Conservation (phyloP, 176 grass and related monocot genomes). For the Triticum dicoccoides region DNA sequence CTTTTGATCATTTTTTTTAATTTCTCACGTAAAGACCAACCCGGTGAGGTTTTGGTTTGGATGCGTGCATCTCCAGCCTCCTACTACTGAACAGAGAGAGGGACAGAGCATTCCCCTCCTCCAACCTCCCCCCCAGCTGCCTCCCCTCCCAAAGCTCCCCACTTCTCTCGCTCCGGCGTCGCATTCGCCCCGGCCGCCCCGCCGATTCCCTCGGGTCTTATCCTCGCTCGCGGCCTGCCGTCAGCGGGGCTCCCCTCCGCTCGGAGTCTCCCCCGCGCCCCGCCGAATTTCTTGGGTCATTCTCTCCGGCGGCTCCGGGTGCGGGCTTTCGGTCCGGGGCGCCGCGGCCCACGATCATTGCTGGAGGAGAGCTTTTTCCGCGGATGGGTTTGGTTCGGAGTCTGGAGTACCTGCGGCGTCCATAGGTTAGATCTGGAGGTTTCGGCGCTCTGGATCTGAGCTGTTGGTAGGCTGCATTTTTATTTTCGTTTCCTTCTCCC, state of each 20-base stretch:
- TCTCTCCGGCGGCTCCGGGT: background rate
- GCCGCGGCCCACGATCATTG: background rate
- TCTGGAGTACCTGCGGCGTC: background rate
- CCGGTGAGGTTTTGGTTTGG: too few species aligned
- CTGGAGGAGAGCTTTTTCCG: background rate
- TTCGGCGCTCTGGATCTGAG: conserved; percentile 34
- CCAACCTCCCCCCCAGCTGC: background rate
- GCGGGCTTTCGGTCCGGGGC: background rate
- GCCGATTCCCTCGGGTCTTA: background rate
- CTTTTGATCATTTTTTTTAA: too few species aligned
- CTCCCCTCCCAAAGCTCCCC: background rate
- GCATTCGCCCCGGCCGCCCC: background rate
- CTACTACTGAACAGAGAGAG: background rate
- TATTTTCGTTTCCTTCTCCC: background rate
- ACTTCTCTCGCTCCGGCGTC: background rate
- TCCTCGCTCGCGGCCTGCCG: background rate
- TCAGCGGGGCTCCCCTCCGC: background rate
- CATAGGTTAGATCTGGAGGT: conserved; percentile 52
- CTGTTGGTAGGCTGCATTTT: conserved; percentile 17
- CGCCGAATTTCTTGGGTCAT: background rate
- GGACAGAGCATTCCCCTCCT: background rate
- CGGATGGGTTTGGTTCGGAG: background rate
- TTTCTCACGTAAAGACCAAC: too few species aligned
- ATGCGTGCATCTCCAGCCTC: background rate
- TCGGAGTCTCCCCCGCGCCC: background rate